These are phyloP conservation scores for Capsicum chinense DNA, from an alignment of 257 asterid genomes.

Conservation along the genomic window DNA sequence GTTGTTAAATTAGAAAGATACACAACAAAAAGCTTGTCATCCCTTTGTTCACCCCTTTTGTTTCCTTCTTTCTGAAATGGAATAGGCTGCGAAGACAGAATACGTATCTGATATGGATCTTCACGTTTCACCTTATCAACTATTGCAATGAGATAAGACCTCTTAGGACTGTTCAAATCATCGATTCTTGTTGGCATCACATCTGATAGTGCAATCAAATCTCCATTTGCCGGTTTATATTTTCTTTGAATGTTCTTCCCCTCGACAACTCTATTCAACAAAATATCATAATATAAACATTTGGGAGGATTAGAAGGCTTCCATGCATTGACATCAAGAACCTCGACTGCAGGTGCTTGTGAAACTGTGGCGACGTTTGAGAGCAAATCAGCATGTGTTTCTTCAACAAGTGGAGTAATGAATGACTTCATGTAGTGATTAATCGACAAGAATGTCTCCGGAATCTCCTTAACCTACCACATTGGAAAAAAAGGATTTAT, in stretches of 20 bases:
- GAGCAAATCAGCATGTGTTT: conserved; percentile 57
- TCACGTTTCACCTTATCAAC: conserved; percentile 28
- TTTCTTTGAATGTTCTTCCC: not conserved
- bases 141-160: conserved; percentile 42
- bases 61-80: not conserved
- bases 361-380: conserved; percentile 37
- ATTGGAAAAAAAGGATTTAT: not conserved
- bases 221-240: conserved; percentile 48
- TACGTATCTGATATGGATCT: not conserved
- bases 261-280: not conserved
- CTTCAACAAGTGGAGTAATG: conserved; percentile 52
- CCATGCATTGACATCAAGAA: conserved; percentile 12
- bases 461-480: conserved; percentile 42
- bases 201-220: conserved; percentile 46
- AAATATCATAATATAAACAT: conserved; percentile 30
- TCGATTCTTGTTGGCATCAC: conserved; percentile 40
- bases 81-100: conserved; percentile 41
- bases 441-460: conserved; percentile 38
- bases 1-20: conserved; percentile 55
- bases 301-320: not conserved
- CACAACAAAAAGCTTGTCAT: conserved; percentile 40
- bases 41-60: not conserved
- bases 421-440: conserved; percentile 46
- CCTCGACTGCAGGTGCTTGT: conserved; percentile 37
- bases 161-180: conserved; percentile 42